These are phyloP conservation scores for Boeremia exigua DNA, from an alignment of 2,329 filamentous ascomycete genomes.

Conservation along the genomic window DNA sequence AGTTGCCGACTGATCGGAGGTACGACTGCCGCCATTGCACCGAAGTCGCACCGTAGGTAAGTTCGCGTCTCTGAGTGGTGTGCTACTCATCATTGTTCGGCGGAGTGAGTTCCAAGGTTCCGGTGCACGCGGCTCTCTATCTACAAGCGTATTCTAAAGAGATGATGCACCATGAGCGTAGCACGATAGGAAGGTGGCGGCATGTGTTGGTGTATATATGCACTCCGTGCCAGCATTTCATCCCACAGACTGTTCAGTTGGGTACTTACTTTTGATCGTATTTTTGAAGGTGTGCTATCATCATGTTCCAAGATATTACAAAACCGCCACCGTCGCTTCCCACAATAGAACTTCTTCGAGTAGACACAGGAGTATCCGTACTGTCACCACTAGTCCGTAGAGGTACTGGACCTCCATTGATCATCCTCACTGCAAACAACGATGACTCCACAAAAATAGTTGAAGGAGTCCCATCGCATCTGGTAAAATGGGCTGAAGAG, in stretches of 20 bases:
- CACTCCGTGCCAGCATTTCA: neutral
- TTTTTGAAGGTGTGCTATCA: too few species aligned
- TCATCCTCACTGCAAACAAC: slow-evolving; percentile 13
- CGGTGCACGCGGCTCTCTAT: neutral
- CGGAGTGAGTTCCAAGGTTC: neutral
- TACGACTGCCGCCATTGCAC: slow-evolving; percentile 2
- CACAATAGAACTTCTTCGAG: neutral
- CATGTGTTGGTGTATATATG: neutral
- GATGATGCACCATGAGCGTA: neutral
- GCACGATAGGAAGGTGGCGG: neutral
- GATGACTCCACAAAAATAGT: slow-evolving; percentile 2
- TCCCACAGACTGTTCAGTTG: too few species aligned
- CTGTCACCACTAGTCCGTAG: slow-evolving; percentile 15
- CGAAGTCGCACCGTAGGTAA: neutral
- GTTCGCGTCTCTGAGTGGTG: neutral
- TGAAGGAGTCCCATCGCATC: slow-evolving; percentile 20
- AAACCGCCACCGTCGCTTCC: slow-evolving; percentile 19
- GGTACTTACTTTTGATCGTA: too few species aligned
- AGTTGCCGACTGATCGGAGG: neutral
- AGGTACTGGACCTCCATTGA: slow-evolving; percentile 16
- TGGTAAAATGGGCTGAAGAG: slow-evolving; percentile 71
- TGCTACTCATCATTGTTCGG: neutral
- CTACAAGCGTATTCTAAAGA: neutral
- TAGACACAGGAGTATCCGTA: slow-evolving; percentile 6
- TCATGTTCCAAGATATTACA: slow-evolving; percentile 11